phyloP scores from a whole-genome alignment of 2,329 filamentous ascomycete species.

The Sporothrix schenckii region DNA sequence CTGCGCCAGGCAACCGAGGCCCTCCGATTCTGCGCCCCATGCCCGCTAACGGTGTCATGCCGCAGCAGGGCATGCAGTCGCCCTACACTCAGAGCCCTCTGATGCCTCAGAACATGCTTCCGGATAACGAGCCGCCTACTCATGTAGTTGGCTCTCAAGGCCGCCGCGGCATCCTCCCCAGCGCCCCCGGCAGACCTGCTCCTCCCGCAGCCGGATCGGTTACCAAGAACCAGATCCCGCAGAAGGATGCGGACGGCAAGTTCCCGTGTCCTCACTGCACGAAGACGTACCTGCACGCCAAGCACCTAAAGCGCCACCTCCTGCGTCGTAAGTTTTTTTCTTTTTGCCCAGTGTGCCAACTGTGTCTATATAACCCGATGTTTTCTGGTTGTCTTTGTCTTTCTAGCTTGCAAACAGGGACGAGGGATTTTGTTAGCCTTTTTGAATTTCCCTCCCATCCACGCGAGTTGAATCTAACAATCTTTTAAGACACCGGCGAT shows the following conservation, averaged over 20 bases:
- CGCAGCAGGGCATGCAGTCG: constrained; percentile 59
- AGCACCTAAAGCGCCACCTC: constrained; percentile 95
- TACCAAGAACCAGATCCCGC: constrained; percentile 80
- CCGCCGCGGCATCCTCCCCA: constrained; percentile 85
- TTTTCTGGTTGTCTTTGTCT: constrained; percentile 12
- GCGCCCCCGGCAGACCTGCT: constrained; percentile 81
- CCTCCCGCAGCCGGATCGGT: constrained; percentile 71
- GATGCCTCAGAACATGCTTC: constrained; percentile 60
- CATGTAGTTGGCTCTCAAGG: constrained; percentile 96
- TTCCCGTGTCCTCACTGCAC: constrained; percentile 98
- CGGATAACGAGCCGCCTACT: constrained; percentile 68
- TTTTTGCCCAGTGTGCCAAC: constrained; percentile 40
- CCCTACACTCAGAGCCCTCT: constrained; percentile 62
- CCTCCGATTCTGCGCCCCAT: constrained; percentile 68
- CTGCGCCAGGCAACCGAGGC: constrained; percentile 58
- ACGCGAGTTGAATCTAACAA: constrained; percentile 2
- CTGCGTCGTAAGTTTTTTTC: constrained; percentile 77
- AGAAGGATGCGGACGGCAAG: constrained; percentile 96
- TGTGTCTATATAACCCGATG: neutral
- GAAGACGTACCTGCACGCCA: constrained; percentile 96
- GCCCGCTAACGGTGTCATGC: constrained; percentile 67
- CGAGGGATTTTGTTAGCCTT: neutral
- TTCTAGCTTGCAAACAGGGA: neutral
- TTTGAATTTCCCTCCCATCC: neutral
- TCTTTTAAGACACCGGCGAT: constrained; percentile 80